Evolutionary conservation across 805 yeast species (phyloP).

Genomic region (Candida golubevii): DNA sequence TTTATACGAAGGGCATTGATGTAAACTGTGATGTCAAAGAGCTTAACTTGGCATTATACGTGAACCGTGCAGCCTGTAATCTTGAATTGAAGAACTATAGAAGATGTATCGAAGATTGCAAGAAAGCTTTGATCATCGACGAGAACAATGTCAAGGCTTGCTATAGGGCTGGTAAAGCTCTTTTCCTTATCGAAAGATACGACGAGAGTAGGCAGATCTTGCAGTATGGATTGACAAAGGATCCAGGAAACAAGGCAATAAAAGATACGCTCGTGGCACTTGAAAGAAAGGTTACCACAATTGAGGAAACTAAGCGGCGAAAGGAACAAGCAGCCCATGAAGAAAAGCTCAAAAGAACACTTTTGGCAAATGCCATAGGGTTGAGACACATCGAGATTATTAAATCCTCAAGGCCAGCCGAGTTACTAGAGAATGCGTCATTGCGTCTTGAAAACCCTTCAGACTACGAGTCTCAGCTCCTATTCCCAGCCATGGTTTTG

Average conservation of each 20-base stretch:
- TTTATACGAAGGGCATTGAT: constrained; percentile 75
- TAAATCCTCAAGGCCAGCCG: constrained; percentile 51
- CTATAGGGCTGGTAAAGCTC: constrained; percentile 80
- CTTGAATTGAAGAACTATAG: constrained; percentile 82
- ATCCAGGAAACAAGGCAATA: constrained; percentile 55
- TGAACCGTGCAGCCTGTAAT: constrained; percentile 90
- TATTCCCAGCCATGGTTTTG: constrained; percentile 75
- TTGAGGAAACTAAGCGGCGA: constrained; percentile 26
- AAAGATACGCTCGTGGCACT: constrained; percentile 42
- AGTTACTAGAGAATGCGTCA: constrained; percentile 47
- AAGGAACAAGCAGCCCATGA: constrained; percentile 38
- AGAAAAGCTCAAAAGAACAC: constrained; percentile 37
- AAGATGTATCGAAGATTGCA: constrained; percentile 82
- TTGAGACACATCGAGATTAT: constrained; percentile 54
- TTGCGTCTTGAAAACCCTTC: constrained; percentile 57
- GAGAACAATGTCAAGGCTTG: constrained; percentile 78
- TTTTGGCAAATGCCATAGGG: constrained; percentile 55
- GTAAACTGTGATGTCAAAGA: constrained; percentile 55
- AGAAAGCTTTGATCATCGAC: constrained; percentile 59
- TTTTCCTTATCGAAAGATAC: constrained; percentile 56
- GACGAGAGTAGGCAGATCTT: constrained; percentile 71
- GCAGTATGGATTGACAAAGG: constrained; percentile 60
- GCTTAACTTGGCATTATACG: constrained; percentile 58
- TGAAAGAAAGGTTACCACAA: constrained; percentile 27
- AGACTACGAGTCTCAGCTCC: constrained; percentile 71